These are phyloP conservation scores for Fusarium nodosum DNA, from an alignment of 2,329 filamentous ascomycete genomes.

Conservation along the genomic window DNA sequence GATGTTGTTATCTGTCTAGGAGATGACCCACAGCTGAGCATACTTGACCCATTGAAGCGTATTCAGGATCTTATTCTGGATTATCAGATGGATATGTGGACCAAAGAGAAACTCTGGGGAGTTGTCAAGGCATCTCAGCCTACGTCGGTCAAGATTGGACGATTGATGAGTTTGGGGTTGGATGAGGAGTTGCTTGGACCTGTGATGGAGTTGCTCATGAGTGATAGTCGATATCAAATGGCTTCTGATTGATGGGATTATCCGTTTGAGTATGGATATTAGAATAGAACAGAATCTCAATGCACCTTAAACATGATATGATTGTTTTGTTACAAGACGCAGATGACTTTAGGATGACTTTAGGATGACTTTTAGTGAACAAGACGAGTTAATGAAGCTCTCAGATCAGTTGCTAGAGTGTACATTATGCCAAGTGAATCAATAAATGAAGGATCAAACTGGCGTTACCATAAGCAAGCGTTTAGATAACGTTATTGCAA, in stretches of 20 bases:
- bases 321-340: not conserved
- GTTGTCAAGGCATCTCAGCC: constrained; percentile 33
- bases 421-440: not conserved
- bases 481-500: not conserved
- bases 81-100: constrained; percentile 48
- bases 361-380: no score
- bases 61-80: constrained; percentile 44
- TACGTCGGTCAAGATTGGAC: constrained; percentile 40
- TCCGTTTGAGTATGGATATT: not conserved
- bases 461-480: not conserved
- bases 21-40: constrained; percentile 17
- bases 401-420: not conserved
- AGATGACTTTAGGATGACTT: not conserved
- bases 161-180: constrained; percentile 45
- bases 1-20: constrained; percentile 20
- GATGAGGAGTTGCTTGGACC: constrained; percentile 47
- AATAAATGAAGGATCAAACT: not conserved
- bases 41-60: constrained; percentile 30
- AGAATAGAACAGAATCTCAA: not conserved
- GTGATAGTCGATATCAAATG: constrained; percentile 44
- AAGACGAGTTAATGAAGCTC: not conserved
- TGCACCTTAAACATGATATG: not conserved
- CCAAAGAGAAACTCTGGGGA: constrained; percentile 48
- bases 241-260: not conserved
- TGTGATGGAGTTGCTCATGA: constrained; percentile 46